A percentile compares a stretch with the other conserved stretches of the same genome.
phyloP scores from a whole-genome alignment of 148 eudicot species.

The Diospyros lotus region DNA sequence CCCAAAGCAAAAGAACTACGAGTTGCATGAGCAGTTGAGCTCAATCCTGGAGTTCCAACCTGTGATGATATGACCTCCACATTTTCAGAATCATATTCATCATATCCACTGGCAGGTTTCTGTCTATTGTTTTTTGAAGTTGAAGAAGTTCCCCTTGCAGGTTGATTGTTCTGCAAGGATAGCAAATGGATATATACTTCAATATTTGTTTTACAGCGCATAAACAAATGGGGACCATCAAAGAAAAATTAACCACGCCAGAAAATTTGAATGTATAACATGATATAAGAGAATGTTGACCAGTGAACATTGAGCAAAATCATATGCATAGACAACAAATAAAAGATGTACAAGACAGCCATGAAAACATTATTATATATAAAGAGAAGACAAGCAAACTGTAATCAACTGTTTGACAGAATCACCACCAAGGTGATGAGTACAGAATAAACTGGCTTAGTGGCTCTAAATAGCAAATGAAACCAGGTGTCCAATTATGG shows the following conservation, averaged over 20 bases:
- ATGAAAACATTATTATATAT: no score
- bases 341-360: no score
- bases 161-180: slow-evolving; percentile 37
- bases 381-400: no score
- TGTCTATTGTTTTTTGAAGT: slow-evolving; percentile 27
- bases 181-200: background rate
- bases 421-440: no score
- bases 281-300: background rate
- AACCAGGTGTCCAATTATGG: no score
- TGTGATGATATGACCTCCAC: slow-evolving; percentile 33
- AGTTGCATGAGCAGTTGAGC: slow-evolving; percentile 42
- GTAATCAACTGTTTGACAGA: no score
- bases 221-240: background rate
- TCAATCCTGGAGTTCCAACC: slow-evolving; percentile 34
- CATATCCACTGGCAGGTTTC: slow-evolving; percentile 36
- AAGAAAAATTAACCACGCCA: slow-evolving; percentile 1
- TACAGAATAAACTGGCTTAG: no score
- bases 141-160: slow-evolving; percentile 36
- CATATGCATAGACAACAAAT: no score
- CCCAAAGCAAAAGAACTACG: slow-evolving; percentile 37
- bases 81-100: slow-evolving; percentile 50
- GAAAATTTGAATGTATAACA: background rate
- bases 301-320: no score
- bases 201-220: background rate
- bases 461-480: no score